These are phyloP conservation scores for Infundibulicybe gibba DNA, from an alignment of 768 basidiomycete species.

Conservation along the genomic window DNA sequence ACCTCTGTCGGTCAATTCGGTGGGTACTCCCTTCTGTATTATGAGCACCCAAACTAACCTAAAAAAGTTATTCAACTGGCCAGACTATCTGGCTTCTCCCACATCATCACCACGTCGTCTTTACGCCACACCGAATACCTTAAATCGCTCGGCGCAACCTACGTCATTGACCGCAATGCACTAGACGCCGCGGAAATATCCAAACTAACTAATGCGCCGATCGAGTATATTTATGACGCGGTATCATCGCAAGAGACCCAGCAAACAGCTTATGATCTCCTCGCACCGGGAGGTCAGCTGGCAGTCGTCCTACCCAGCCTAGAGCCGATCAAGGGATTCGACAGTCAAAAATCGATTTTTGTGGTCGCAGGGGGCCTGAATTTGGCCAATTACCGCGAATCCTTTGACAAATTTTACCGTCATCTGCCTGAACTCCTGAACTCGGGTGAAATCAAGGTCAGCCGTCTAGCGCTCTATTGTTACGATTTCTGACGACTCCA, in stretches of 20 bases:
- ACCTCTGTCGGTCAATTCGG: slow-evolving; percentile 21
- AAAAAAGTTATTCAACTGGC: slow-evolving; percentile 31
- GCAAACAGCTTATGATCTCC: slow-evolving; percentile 25
- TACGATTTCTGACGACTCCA: no score
- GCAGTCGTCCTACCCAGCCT: slow-evolving; percentile 11
- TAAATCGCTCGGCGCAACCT: slow-evolving; percentile 35
- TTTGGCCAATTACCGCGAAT: no score
- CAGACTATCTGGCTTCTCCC: slow-evolving; percentile 33
- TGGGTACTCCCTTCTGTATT: slow-evolving; percentile 4
- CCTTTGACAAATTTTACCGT: no score
- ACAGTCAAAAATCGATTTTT: no score
- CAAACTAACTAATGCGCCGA: slow-evolving; percentile 9
- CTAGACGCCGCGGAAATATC: slow-evolving; percentile 1
- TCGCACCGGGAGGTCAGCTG: slow-evolving; percentile 34
- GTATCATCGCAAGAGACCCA: slow-evolving; percentile 32
- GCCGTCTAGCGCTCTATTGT: no score
- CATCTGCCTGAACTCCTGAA: no score
- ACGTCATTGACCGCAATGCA: slow-evolving; percentile 27
- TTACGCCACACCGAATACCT: slow-evolving; percentile 20
- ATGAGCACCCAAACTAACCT: neutral
- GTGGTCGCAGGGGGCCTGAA: no score
- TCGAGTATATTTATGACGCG: slow-evolving; percentile 20
- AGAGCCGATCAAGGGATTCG: no score
- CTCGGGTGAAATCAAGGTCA: no score
- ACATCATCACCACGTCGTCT: slow-evolving; percentile 36